Percentiles rank a stretch among this genome's conserved stretches.
These are phyloP conservation scores for Botryococcus braunii DNA, from an alignment of 163 green algal species.

Conservation along the genomic window DNA sequence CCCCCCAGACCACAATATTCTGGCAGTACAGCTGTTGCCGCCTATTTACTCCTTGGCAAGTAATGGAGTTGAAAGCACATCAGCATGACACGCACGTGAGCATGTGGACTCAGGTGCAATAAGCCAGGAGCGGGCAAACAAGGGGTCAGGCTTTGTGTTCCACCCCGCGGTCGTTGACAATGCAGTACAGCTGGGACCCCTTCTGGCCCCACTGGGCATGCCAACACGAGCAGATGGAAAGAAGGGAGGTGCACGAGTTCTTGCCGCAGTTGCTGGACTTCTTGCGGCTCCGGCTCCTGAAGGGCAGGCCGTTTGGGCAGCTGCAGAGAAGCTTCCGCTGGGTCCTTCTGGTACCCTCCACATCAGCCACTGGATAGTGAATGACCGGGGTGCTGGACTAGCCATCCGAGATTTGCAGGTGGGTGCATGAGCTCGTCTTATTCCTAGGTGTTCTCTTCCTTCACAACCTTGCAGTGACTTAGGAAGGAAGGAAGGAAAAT, in stretches of 20 bases:
- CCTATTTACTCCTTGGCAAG: no score
- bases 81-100: no score
- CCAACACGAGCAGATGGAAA: not conserved
- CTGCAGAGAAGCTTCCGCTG: slow-evolving; percentile 1
- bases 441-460: not conserved
- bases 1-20: no score
- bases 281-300: not conserved
- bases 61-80: no score
- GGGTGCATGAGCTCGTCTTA: not conserved
- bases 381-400: not conserved
- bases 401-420: slow-evolving; percentile 10
- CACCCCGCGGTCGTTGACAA: slow-evolving; percentile 38
- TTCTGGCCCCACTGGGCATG: not conserved
- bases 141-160: slow-evolving; percentile 12
- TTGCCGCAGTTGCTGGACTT: slow-evolving; percentile 17
- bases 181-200: slow-evolving; percentile 38
- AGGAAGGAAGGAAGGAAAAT: no score
- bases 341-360: slow-evolving; percentile 7
- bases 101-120: no score
- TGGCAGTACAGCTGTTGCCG: no score
- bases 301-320: not conserved
- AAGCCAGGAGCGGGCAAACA: slow-evolving; percentile 4
- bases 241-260: slow-evolving; percentile 14
- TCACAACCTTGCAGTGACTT: no score
- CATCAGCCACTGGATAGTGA: slow-evolving; percentile 17